Conservation (phyloP, 164 flowering plant species). For the Tinospora cordifolia region DNA sequence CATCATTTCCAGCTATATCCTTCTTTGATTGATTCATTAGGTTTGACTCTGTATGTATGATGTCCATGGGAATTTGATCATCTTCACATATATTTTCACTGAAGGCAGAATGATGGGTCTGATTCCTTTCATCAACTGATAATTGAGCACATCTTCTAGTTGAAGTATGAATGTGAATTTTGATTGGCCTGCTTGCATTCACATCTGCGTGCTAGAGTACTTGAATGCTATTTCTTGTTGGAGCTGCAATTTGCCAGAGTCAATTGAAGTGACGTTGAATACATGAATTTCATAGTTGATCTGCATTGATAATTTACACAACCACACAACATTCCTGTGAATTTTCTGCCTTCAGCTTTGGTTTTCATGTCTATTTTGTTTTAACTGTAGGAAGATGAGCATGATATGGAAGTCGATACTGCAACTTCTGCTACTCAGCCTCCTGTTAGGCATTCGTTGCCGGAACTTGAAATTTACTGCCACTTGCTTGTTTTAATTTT, state of each 20-base stretch:
- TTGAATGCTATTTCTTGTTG: no score
- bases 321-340: background rate
- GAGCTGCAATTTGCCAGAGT: background rate
- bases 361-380: slow-evolving; percentile 1
- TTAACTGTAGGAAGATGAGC: slow-evolving; percentile 59
- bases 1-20: no score
- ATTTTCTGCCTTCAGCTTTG: background rate
- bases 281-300: background rate
- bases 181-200: no score
- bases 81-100: no score
- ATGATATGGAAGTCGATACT: slow-evolving; percentile 89
- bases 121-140: no score
- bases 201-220: no score
- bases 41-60: no score
- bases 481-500: slow-evolving; percentile 72
- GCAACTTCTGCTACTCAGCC: slow-evolving; percentile 53
- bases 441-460: slow-evolving; percentile 51
- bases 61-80: no score
- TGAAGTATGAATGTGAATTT: no score
- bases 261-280: background rate
- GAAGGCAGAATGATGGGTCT: no score
- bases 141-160: no score
- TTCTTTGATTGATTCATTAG: no score
- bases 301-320: background rate
- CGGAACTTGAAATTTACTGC: slow-evolving; percentile 84